Evolutionary conservation across 164 flowering plant genomes (phyloP), one percentile per base, ranked within the genome.

Genomic region (Liriodendron chinense): DNA sequence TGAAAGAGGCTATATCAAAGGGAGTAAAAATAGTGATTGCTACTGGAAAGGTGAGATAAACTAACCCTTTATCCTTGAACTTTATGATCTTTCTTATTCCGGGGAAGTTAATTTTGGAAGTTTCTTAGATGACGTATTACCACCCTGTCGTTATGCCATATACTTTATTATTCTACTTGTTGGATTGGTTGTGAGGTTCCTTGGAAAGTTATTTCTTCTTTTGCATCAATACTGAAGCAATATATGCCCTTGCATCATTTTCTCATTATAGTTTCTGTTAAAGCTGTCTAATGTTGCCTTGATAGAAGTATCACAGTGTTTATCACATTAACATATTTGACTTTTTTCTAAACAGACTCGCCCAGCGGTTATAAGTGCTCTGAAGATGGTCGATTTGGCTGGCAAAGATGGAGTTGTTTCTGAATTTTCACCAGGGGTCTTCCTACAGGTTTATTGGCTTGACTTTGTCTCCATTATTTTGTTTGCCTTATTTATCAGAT

Each of bases 11-110:
- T 23, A 48, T 82, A 50, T 87, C 97, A 70, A 90, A 92, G 83
- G 99, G 97, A 65, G 82, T 90, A 47, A 90, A 89, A 85, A 90
- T 96, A 72, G 92, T 96, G 72, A 88, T 94, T 79, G 99, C 98
- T 66, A 94, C 98, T n/a, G 98, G 97, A 84, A 96, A 96, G 85
- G 99, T 91, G 78, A 83, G 88, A 20, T 34, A 2, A 43, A 67
- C 28, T 59, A 43, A 47, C 16, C 66, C 14, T 16, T 74, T 28
- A 67, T 24, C 16, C 47, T 78, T 24, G 8, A n/a, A 68, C 43
- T 18, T 72, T 68, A 20, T 68, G 50, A 9, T 43, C 34, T 10
- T 68, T 68, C 12, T 13, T 34, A 34, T 25, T 68, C 20, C 7
- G 10, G 16, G 53, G 23, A 68, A 43, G 20, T 66, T 66, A 14